These are phyloP conservation scores for Globisporangium polare DNA, from an alignment of 352 stramenopile species.

Conservation along the genomic window DNA sequence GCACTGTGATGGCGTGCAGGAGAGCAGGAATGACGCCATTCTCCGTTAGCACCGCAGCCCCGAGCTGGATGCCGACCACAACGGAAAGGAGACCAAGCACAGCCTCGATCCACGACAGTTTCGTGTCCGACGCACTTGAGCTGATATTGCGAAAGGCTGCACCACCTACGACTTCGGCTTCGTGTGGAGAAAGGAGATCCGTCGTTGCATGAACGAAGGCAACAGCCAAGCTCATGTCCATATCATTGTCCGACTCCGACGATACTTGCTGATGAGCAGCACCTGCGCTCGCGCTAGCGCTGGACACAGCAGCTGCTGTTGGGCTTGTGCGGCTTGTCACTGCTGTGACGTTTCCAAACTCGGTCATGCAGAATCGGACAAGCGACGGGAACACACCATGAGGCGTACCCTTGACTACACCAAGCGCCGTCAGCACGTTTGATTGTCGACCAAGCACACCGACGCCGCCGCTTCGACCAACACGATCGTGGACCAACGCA, in stretches of 20 bases:
- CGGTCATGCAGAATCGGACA: conserved; percentile 73
- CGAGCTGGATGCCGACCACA: conserved; percentile 75
- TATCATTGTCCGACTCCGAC: conserved; percentile 59
- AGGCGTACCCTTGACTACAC: conserved; percentile 71
- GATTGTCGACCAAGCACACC: conserved; percentile 75
- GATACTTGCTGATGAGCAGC: background rate
- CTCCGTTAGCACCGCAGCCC: conserved; percentile 74
- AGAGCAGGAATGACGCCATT: conserved; percentile 80
- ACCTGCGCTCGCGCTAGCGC: background rate
- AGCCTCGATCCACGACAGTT: conserved; percentile 76
- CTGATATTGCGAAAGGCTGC: conserved; percentile 48
- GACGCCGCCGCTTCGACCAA: conserved; percentile 56
- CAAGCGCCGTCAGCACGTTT: conserved; percentile 69
- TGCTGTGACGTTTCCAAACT: conserved; percentile 41
- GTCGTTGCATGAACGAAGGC: conserved; percentile 87
- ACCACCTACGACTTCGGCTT: conserved; percentile 53
- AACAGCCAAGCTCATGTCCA: conserved; percentile 87
- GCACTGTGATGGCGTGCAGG: conserved; percentile 69
- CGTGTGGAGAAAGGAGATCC: conserved; percentile 58
- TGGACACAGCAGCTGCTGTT: conserved; percentile 5
- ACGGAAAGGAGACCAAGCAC: conserved; percentile 68
- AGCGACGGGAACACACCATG: conserved; percentile 81
- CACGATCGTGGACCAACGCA: conserved; percentile 73
- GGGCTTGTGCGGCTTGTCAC: conserved; percentile 2
- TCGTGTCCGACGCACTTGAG: conserved; percentile 35